Conservation (phyloP, 228 moss, liverwort and hornwort species). For the Sphagnum fallax region DNA sequence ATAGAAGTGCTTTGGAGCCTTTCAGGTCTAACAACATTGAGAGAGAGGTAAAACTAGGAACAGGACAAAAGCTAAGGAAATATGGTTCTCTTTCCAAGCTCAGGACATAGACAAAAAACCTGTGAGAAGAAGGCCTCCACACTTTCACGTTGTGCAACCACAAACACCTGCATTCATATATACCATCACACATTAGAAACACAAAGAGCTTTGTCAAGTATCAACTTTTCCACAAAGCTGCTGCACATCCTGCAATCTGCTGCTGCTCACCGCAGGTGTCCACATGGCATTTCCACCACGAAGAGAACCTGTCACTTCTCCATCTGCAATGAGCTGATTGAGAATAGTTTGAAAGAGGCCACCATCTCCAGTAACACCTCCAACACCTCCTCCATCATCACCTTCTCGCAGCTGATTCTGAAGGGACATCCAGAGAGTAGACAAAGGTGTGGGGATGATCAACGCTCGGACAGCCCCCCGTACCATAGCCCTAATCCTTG, state of each 20-base stretch:
- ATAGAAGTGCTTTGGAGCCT: too few relatives aligned
- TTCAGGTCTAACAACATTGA: too few relatives aligned
- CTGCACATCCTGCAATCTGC: neutral
- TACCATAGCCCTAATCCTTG: constrained; percentile 75
- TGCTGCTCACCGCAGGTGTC: constrained; percentile 71
- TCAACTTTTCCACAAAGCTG: neutral
- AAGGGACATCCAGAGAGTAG: constrained; percentile 62
- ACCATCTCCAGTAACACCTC: constrained; percentile 69
- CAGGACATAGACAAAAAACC: constrained; percentile 23
- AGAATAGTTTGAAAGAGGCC: constrained; percentile 80
- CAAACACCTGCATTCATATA: constrained; percentile 23
- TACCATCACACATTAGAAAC: neutral
- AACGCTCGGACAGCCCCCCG: constrained; percentile 81
- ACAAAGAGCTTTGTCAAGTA: constrained; percentile 1
- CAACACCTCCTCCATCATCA: constrained; percentile 52
- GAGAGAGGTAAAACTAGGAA: too few relatives aligned
- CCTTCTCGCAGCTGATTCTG: constrained; percentile 77
- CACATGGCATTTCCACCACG: constrained; percentile 92
- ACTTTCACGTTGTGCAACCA: constrained; percentile 88
- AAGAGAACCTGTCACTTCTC: constrained; percentile 82
- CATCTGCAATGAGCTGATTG: constrained; percentile 67
- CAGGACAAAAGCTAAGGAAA: too few relatives aligned
- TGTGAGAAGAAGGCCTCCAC: constrained; percentile 91
- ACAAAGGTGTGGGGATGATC: constrained; percentile 79
- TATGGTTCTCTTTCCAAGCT: too few relatives aligned